Base-by-base conservation (phyloP, 2,329 filamentous ascomycete genomes). In the Clonostachys solani region DNA sequence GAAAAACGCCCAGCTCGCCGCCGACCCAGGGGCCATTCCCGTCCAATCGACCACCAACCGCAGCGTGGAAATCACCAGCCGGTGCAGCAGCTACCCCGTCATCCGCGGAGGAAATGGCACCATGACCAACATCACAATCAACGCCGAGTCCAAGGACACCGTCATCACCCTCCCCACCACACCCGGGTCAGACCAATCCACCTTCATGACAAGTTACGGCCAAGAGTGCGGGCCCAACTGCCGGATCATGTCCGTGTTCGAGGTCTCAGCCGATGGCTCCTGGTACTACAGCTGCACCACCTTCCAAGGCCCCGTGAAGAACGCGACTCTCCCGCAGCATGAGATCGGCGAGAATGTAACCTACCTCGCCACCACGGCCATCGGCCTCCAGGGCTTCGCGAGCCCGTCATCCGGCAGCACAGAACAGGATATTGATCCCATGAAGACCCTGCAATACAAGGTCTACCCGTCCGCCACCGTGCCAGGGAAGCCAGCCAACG, bases 211-310 rank as follows among this genome's bases (percentile, higher is more conserved):
- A 9, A 54, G 64, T 43, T 53, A 49, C 1, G 45, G 47, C 8
- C 44, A 42, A 8, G 51, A 47, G 6, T 61, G 62, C 46, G 60
- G 55, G 13, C 23, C 50, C 0, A 48, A 56, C 6, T 66, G 63
- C 52, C 56, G 53, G 44, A 38, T 50, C 13, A 56, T 73, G 7
- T 50, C 59, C 29, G 69, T 60, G 3, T 68, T 73, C 15, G 69
- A 73, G 48, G 59, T 68, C 2, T 68, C 63, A 1, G 18, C 45
- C 15, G 57, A 48, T 2, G 47, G 62, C 5, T 58, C 69, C 1
- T 74, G 68, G 68, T 71, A 62, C 47, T 74, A 73, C 54, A 49
- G 45, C 13, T 74, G 71, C 56, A 65, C 70, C 44, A 57, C 69
- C 15, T 66, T 60, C 1, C 44, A 73, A 5, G 57, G 56, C 1